Base-by-base conservation (phyloP, 2,329 filamentous ascomycete species). In the Ceratocystis variospora region DNA sequence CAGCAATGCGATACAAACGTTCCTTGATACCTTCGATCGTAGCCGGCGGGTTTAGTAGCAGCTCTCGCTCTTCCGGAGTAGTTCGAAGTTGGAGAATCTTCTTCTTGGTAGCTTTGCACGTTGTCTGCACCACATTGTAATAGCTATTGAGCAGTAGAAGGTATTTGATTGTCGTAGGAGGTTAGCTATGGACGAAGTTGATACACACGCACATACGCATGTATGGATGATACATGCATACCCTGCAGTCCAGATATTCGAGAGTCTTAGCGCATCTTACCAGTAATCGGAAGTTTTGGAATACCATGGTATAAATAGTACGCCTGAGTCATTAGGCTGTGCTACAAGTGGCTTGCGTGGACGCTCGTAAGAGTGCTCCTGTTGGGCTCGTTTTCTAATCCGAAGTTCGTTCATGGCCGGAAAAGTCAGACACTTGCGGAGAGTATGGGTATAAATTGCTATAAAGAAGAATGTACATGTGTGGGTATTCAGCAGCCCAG, bases 71-170 rank as follows among this genome's bases (percentile, higher is more conserved):
- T 53, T 65, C 62, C n/a, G 62, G 41, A 1, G 19, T 46, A 22
- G 65, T 31, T 31, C 62, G 44, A 5, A 67, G 50, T 22, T 64
- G 66, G 31, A 64, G 12, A 12, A 67, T 62, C 31, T 65, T 67
- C 25, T 61, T 62, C n/a, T 65, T 67, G 45, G 53, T 55, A n/a
- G 64, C 62, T n/a, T 50, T 63, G 55, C 62, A 62, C 22, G 62
- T 55, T 17, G 61, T 50, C 33, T 67, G 66, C 2, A 63, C 66
- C 19, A 37, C 25, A 17, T 65, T 67, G 46, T 67, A 67, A 33
- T 67, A 67, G 8, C 66, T 67, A 22, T 44, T 55, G 2, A 3
- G 3, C 5, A 22, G 12, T 48, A 45, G 22, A 19, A 53, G 22
- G 15, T 15, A 19, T 53, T 41, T 15, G 48, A 22, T 53, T 53